Evolutionary conservation across 805 yeast species (phyloP).

Genomic region (Starmerella vaccinii): DNA sequence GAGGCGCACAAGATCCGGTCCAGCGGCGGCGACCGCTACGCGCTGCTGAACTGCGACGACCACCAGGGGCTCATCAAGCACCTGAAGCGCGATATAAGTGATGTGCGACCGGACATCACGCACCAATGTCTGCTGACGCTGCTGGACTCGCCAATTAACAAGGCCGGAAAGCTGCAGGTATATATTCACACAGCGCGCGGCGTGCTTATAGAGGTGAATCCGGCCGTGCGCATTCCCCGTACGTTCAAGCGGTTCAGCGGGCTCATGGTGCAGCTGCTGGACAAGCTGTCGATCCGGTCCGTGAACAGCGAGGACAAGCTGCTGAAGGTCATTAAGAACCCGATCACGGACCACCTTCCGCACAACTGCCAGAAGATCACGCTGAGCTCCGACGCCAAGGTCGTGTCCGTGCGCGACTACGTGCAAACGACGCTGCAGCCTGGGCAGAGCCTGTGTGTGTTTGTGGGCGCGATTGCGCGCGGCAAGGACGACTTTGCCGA

Average conservation of each 20-base stretch:
- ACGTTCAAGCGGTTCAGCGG: constrained; percentile 97
- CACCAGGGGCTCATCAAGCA: constrained; percentile 91
- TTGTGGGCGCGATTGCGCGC: constrained; percentile 99
- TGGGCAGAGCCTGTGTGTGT: constrained; percentile 92
- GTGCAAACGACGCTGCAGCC: constrained; percentile 58
- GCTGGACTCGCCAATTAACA: constrained; percentile 94
- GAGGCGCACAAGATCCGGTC: constrained; percentile 82
- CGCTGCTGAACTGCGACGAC: constrained; percentile 91
- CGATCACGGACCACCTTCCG: constrained; percentile 93
- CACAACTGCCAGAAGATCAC: constrained; percentile 92
- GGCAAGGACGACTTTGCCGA: constrained; percentile 97
- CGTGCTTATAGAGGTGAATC: constrained; percentile 89
- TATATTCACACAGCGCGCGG: constrained; percentile 94
- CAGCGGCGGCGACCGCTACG: constrained; percentile 84
- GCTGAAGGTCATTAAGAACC: constrained; percentile 89
- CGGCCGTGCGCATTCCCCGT: constrained; percentile 93
- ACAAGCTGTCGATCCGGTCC: constrained; percentile 82
- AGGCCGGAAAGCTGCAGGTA: constrained; percentile 93
- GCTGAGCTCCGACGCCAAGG: constrained; percentile 82
- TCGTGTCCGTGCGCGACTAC: constrained; percentile 79
- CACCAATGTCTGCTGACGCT: constrained; percentile 93
- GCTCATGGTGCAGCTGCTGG: constrained; percentile 91
- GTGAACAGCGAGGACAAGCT: constrained; percentile 93
- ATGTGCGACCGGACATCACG: constrained; percentile 98
- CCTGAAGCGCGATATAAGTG: constrained; percentile 95